Evolutionary conservation across 768 basidiomycete genomes (phyloP), one percentile per base, ranked within the genome.

Genomic region (Rubroboletus satanas): DNA sequence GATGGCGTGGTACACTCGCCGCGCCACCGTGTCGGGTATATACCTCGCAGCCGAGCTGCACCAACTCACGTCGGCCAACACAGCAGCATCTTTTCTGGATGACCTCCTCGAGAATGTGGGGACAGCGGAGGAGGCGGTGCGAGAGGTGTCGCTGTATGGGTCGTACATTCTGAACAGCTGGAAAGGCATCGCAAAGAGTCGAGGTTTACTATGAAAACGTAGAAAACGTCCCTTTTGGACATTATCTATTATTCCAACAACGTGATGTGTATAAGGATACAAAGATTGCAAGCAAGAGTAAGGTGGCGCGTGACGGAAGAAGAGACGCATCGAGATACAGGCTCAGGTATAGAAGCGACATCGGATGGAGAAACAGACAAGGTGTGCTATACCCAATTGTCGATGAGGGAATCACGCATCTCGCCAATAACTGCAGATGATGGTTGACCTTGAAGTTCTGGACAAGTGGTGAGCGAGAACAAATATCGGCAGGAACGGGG

Each of bases 321-420:
- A 21, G 21, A 21, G 21, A 7, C 2, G 3, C 12, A 14, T 31
- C 6, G 10, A 41, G 50, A 28, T 43, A 47, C 45, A 43, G 17
- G 35, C 26, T 31, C 23, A 59, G 59, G 57, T 62, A 60, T 55
- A 42, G 21, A 45, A 3, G 35, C 18, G 36, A 49, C 21, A 26
- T 11, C 14, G 7, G 11, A 45, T 6, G 15, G 6, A 26, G 5
- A 28, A 26, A 48, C 44, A 78, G 26, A 12, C 3, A 4, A 33
- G 21, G 73, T 92, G 9, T 48, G 21, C 61, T 67, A 67, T 74
- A 93, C 93, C 87, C 91, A 95, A 75, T 90, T 93, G 78, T 90
- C 92, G 70, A 94, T 90, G 47, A 94, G 78, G 33, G 88, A 84
- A 65, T 93, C 92, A 55, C 92, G 82, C 92, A 95, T 93, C 76